Base-by-base conservation (phyloP, 176 grass and related monocot species). In the Oryza punctata region DNA sequence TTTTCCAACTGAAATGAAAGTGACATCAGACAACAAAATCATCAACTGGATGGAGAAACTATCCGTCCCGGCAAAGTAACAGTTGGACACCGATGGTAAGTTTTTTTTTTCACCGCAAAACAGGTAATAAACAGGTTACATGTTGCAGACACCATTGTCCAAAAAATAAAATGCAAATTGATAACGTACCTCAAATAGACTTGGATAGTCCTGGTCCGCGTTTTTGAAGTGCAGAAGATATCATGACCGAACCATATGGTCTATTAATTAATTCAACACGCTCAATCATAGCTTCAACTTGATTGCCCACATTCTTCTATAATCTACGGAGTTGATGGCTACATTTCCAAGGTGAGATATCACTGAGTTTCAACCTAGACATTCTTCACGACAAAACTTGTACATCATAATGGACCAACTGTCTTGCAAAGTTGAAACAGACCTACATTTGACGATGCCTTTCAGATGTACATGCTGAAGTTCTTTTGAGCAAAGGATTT, bases 351-450 rank as follows among this genome's bases (percentile, higher is more conserved):
- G 27, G 18, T 33, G 27, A 33, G 16, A 3, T 32, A 27, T 54
- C 46, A 57, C 27, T n/a, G 3, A n/a, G 43, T 21, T 68, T 28
- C 18, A 49, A 28, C 46, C 10, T 28, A 61, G 7, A 77, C 57
- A 64, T 77, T 77, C n/a, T 63, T 26, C 64, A 61, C 32, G 27
- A 27, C 68, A 72, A 82, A 82, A 45, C 40, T 70, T 82, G 15
- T 80, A 80, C 26, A 47, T 29, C 35, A 23, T 60, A 27, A 21
- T 15, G 19, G 33, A 52, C 12, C 24, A 26, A 70, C n/a, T 63
- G 7, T 54, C 60, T 65, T 18, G 21, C 6, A 5, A 14, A 83
- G 30, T 24, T 76, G 5, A 8, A 54, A 14, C 0, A 26, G 5
- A 27, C 64, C 1, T 66, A 37, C 19, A 12, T 29, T 28, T 57